These are phyloP conservation scores for Cordyceps farinosa DNA, from an alignment of 2,329 filamentous ascomycete genomes.

Conservation along the genomic window DNA sequence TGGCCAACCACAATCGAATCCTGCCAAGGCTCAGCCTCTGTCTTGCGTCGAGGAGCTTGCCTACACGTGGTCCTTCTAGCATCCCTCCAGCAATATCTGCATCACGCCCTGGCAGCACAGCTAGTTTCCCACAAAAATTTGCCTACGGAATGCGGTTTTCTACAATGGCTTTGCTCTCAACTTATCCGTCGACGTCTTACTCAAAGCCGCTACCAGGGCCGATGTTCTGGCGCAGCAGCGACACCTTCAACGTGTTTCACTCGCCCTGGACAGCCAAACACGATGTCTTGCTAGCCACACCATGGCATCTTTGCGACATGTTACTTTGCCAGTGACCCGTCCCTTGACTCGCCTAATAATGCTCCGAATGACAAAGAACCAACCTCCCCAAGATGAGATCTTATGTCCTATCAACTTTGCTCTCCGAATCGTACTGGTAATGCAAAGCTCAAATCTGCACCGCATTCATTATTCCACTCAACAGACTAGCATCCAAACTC, in stretches of 20 bases:
- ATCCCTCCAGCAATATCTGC: background rate
- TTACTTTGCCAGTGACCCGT: background rate
- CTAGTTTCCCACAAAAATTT: background rate
- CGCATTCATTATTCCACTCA: background rate
- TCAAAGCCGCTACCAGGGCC: no score
- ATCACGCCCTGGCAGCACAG: background rate
- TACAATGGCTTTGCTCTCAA: background rate
- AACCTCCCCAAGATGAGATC: background rate
- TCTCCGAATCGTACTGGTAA: background rate
- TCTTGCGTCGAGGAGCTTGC: background rate
- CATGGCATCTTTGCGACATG: background rate
- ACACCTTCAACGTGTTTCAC: slow-evolving; percentile 15
- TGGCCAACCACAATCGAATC: background rate
- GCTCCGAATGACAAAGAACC: background rate
- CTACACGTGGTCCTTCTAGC: background rate
- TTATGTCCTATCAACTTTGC: background rate
- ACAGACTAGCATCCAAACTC: background rate
- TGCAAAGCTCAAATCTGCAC: background rate
- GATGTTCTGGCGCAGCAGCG: no score
- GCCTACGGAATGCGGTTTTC: background rate
- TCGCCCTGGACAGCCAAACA: background rate
- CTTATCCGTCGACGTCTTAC: background rate
- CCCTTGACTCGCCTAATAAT: slow-evolving; percentile 1
- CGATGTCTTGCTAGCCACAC: slow-evolving; percentile 15
- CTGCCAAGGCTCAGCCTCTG: no score